Conservation (phyloP, 1,139 yeast genomes). For the Lodderomyces jiufengensis region DNA sequence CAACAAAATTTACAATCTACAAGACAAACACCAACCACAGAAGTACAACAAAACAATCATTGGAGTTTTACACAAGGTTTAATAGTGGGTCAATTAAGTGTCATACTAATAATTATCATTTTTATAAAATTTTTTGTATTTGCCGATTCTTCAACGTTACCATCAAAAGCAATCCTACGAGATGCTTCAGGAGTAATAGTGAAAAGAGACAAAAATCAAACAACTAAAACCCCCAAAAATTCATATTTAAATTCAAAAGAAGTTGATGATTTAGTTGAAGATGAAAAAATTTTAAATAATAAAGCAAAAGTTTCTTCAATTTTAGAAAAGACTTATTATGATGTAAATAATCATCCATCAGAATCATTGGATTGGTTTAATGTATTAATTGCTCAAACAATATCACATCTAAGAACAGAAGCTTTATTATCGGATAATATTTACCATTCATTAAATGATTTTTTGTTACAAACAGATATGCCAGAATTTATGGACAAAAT, state of each 20-base stretch:
- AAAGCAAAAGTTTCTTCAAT: slow-evolving; percentile 38
- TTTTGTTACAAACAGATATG: slow-evolving; percentile 45
- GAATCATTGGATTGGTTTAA: slow-evolving; percentile 97
- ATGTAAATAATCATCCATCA: slow-evolving; percentile 79
- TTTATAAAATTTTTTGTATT: slow-evolving; percentile 87
- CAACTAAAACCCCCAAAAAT: slow-evolving; percentile 1
- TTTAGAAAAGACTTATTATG: slow-evolving; percentile 87
- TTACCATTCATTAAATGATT: slow-evolving; percentile 66
- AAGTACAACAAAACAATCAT: slow-evolving; percentile 14
- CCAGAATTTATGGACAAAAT: slow-evolving; percentile 83
- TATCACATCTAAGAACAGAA: slow-evolving; percentile 81
- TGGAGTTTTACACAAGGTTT: slow-evolving; percentile 79
- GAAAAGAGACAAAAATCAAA: slow-evolving; percentile 24
- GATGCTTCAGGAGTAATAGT: slow-evolving; percentile 40
- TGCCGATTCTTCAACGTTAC: slow-evolving; percentile 55
- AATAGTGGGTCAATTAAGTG: slow-evolving; percentile 81
- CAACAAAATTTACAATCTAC: slow-evolving; percentile 3
- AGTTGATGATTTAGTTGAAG: slow-evolving; percentile 14
- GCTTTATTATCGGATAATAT: slow-evolving; percentile 83
- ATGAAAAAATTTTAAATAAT: slow-evolving; percentile 18
- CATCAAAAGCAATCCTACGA: slow-evolving; percentile 24
- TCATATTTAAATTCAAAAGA: slow-evolving; percentile 1
- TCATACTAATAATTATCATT: slow-evolving; percentile 65
- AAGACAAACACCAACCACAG: slow-evolving; percentile 3
- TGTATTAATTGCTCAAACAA: slow-evolving; percentile 86